Conservation (phyloP, 225 moss, liverwort and hornwort genomes). For the Rhytidiadelphus loreus region DNA sequence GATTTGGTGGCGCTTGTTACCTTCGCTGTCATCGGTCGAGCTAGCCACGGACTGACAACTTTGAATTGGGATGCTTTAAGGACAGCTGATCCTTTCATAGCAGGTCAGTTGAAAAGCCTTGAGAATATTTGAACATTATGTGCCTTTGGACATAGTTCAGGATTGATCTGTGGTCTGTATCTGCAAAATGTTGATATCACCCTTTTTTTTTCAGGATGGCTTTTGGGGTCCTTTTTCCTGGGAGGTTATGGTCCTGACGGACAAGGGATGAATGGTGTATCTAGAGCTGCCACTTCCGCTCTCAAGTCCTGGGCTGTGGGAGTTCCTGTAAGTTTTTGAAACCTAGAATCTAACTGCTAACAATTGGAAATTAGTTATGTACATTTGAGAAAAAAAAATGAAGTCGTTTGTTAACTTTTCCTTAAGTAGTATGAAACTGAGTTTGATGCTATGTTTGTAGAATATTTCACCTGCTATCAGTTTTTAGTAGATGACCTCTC, state of each 20-base stretch:
- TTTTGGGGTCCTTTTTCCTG: slow-evolving; percentile 63
- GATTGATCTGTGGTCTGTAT: neutral
- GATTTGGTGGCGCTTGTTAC: slow-evolving; percentile 67
- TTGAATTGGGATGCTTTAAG: slow-evolving; percentile 84
- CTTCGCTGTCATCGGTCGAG: slow-evolving; percentile 72
- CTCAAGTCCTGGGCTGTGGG: slow-evolving; percentile 86
- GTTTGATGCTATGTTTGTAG: neutral
- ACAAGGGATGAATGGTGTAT: slow-evolving; percentile 67
- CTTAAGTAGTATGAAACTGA: neutral
- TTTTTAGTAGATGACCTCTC: neutral
- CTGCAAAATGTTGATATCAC: neutral
- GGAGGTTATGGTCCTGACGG: slow-evolving; percentile 93
- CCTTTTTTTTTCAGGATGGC: slow-evolving; percentile 54
- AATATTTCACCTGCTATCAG: neutral
- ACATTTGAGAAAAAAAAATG: neutral
- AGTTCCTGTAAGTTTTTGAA: slow-evolving; percentile 53
- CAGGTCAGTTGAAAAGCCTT: slow-evolving; percentile 27
- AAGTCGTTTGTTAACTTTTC: neutral
- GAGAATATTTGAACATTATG: neutral
- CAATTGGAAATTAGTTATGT: neutral
- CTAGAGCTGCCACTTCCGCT: slow-evolving; percentile 52
- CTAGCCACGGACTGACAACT: slow-evolving; percentile 70
- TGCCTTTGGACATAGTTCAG: neutral
- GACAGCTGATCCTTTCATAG: slow-evolving; percentile 89
- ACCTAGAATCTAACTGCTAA: neutral